Conservation (phyloP, 1,284 basidiomycete species). For the Fomitopsis betulina region DNA sequence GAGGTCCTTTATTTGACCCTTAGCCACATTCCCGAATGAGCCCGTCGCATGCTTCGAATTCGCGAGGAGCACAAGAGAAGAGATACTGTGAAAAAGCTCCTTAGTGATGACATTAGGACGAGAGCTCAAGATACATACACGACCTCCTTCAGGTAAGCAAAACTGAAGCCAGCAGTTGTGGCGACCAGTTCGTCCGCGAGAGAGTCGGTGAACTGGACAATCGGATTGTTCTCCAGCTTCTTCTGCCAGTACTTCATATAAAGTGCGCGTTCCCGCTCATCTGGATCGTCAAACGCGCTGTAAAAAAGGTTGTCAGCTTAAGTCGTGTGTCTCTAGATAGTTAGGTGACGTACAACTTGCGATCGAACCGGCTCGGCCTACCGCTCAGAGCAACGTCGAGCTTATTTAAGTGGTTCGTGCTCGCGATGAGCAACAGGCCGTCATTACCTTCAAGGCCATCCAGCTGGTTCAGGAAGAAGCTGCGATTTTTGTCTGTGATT, state of each 20-base stretch:
- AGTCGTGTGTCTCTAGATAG: too few relatives aligned
- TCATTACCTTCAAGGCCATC: conserved; percentile 74
- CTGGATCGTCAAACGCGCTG: conserved; percentile 65
- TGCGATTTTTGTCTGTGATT: conserved; percentile 71
- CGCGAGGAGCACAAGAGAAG: conserved; percentile 55
- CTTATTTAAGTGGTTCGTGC: conserved; percentile 79
- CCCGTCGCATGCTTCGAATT: conserved; percentile 40
- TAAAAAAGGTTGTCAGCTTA: background rate
- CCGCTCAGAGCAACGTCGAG: conserved; percentile 74
- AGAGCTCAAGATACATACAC: conserved; percentile 49
- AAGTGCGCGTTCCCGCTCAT: conserved; percentile 51
- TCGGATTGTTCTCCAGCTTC: conserved; percentile 58
- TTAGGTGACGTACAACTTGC: conserved; percentile 64
- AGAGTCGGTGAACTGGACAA: conserved; percentile 60
- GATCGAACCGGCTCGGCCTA: conserved; percentile 80
- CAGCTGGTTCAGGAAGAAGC: conserved; percentile 82
- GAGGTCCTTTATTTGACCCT: conserved; percentile 53
- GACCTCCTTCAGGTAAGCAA: conserved; percentile 80
- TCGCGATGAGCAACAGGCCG: conserved; percentile 72
- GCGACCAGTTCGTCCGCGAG: conserved; percentile 57
- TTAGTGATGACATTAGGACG: background rate
- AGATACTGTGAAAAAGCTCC: conserved; percentile 39
- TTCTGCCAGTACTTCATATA: conserved; percentile 76
- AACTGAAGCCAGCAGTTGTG: conserved; percentile 64
- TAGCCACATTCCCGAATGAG: conserved; percentile 45